These are phyloP conservation scores for Tagetes erecta DNA, from an alignment of 129 eudicot genomes.

Conservation along the genomic window DNA sequence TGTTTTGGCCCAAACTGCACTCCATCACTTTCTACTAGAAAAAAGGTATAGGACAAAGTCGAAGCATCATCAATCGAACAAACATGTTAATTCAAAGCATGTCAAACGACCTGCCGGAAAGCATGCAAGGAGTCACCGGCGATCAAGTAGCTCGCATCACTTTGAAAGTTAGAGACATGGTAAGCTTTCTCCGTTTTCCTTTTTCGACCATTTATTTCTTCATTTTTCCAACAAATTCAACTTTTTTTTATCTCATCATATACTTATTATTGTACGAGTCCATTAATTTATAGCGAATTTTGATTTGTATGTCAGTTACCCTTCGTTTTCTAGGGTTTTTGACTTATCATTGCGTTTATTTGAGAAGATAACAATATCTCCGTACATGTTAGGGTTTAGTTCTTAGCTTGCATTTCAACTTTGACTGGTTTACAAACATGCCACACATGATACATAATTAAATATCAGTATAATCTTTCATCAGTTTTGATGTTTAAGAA, in stretches of 20 bases:
- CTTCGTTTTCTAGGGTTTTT: neutral
- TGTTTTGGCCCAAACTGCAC: no score
- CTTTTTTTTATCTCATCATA: neutral
- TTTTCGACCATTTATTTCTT: neutral
- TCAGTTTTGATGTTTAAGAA: no score
- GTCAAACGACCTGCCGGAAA: slow-evolving; percentile 24
- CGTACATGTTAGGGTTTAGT: neutral
- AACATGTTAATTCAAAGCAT: neutral
- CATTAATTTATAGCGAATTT: neutral
- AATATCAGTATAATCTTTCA: no score
- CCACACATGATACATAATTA: no score
- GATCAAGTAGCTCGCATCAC: slow-evolving; percentile 53
- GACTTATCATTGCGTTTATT: neutral
- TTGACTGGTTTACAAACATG: no score
- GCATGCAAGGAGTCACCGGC: slow-evolving; percentile 54
- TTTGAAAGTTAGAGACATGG: neutral
- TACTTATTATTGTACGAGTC: neutral
- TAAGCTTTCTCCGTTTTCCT: neutral
- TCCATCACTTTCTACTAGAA: no score
- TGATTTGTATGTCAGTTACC: no score
- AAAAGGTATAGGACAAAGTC: no score
- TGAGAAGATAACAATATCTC: neutral
- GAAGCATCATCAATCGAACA: no score
- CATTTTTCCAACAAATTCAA: neutral
- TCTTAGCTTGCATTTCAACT: neutral